phyloP scores from a whole-genome alignment of 2,329 filamentous ascomycete genomes.

The Penicillium sp. region DNA sequence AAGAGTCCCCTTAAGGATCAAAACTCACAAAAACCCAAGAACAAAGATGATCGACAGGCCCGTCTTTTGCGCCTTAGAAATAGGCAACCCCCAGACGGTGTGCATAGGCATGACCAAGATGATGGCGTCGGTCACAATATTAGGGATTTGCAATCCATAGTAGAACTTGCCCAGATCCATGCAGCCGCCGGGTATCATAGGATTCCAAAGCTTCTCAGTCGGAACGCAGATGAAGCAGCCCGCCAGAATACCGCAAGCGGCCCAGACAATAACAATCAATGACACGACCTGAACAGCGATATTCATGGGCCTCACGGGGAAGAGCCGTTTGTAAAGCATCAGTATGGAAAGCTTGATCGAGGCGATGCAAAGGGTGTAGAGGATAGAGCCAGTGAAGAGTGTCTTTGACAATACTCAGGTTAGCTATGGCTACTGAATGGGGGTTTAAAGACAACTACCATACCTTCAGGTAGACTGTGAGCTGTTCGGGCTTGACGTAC shows the following conservation, averaged over 20 bases:
- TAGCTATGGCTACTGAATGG: background rate
- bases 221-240: conserved; percentile 31
- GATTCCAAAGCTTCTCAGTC: conserved; percentile 27
- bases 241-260: conserved; percentile 25
- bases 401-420: conserved; percentile 13
- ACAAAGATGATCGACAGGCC: conserved; percentile 30
- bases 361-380: conserved; percentile 28
- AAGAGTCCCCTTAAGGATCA: background rate
- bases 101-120: conserved; percentile 31
- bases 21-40: conserved; percentile 26
- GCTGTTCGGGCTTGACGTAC: conserved; percentile 17
- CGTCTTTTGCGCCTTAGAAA: conserved; percentile 24
- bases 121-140: conserved; percentile 33
- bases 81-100: conserved; percentile 28
- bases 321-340: conserved; percentile 30
- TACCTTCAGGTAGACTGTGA: conserved; percentile 27
- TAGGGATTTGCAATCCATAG: conserved; percentile 31
- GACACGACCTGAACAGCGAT: conserved; percentile 22
- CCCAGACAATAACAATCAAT: conserved; percentile 26
- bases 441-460: too few species aligned
- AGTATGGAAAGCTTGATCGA: conserved; percentile 33
- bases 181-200: conserved; percentile 24
- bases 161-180: conserved; percentile 31
- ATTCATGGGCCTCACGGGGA: conserved; percentile 26
- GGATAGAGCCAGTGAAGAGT: conserved; percentile 25